These are phyloP conservation scores for Gymnopus androsaceus DNA, from an alignment of 1,284 basidiomycete genomes.

Conservation along the genomic window DNA sequence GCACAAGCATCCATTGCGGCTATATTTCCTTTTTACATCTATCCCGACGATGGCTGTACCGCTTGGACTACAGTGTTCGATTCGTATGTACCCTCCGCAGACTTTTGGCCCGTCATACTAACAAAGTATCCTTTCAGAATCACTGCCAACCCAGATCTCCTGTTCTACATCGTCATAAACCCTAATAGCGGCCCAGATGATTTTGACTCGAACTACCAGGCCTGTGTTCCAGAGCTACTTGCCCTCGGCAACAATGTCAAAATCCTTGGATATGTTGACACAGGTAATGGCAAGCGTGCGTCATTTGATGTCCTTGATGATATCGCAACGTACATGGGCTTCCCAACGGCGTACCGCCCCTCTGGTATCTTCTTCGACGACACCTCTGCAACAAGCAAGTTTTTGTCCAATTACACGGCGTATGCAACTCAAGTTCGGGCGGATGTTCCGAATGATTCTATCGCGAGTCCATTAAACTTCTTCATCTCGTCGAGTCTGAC, in stretches of 20 bases:
- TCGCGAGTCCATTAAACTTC: too few relatives aligned
- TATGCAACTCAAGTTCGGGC: slow-evolving; percentile 19
- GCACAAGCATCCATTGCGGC: slow-evolving; percentile 14
- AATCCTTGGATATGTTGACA: slow-evolving; percentile 37
- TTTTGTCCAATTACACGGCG: slow-evolving; percentile 20
- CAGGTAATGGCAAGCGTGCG: slow-evolving; percentile 24
- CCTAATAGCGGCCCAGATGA: slow-evolving; percentile 34
- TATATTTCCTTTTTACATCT: slow-evolving; percentile 31
- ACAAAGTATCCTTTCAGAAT: slow-evolving; percentile 33
- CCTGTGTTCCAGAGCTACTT: too few relatives aligned
- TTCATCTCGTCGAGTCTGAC: not conserved
- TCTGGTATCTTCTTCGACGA: slow-evolving; percentile 44
- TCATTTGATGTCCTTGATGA: slow-evolving; percentile 27
- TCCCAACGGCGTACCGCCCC: slow-evolving; percentile 30
- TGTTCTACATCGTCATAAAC: slow-evolving; percentile 37
- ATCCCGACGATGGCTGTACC: slow-evolving; percentile 23
- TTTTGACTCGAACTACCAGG: too few relatives aligned
- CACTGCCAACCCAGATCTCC: slow-evolving; percentile 27
- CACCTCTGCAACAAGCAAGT: slow-evolving; percentile 16
- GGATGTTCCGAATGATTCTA: too few relatives aligned
- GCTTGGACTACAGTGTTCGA: slow-evolving; percentile 25
- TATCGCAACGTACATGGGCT: slow-evolving; percentile 36
- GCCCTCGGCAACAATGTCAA: slow-evolving; percentile 29
- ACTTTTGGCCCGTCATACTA: too few relatives aligned
- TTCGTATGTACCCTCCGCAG: too few relatives aligned